These are phyloP conservation scores for slime mould (Dictyostelium discoideum) DNA, from an alignment of 78 protist genomes.

Conservation along the genomic window DNA sequence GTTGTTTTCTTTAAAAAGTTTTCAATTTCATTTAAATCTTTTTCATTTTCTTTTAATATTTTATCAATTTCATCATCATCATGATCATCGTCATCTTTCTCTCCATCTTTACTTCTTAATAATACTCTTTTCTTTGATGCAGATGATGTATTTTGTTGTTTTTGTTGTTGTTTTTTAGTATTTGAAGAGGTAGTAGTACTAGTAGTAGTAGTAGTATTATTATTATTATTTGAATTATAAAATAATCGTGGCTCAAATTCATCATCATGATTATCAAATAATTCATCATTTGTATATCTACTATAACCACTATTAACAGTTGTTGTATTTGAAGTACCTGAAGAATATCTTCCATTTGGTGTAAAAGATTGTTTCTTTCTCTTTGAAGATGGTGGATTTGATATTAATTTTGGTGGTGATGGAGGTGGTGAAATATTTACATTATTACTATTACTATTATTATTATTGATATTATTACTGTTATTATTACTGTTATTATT, in stretches of 20 bases:
- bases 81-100: neutral
- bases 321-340: neutral
- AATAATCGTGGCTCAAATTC: neutral
- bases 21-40: slow-evolving; percentile 18
- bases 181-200: neutral
- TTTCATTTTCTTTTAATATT: slow-evolving; percentile 6
- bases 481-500: neutral
- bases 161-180: neutral
- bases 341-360: neutral
- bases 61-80: neutral
- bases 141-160: too few relatives aligned
- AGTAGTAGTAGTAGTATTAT: too few relatives aligned
- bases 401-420: neutral
- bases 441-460: neutral
- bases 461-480: neutral
- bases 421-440: neutral
- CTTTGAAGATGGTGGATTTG: neutral
- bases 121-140: neutral
- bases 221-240: neutral
- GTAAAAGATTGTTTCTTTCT: neutral
- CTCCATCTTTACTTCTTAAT: neutral
- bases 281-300: slow-evolving; percentile 2
- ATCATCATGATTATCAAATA: neutral
- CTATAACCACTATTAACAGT: neutral
- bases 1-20: slow-evolving; percentile 16